Conservation (phyloP, 768 basidiomycete genomes). For the Lactarius indigo region DNA sequence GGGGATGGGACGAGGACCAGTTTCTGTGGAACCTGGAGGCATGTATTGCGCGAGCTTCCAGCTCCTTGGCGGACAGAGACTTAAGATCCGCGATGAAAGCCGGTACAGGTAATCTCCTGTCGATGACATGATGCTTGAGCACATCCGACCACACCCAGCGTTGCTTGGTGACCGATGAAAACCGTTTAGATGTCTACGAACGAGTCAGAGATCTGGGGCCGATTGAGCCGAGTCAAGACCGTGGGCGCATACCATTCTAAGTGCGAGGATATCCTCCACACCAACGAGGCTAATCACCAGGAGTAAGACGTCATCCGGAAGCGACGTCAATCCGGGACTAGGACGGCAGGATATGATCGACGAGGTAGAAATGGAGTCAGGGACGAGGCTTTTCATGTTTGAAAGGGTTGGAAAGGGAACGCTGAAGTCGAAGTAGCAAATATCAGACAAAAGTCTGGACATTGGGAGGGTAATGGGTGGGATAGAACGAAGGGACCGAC, state of each 20-base stretch:
- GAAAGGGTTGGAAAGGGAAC: not conserved
- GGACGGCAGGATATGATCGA: constrained; percentile 14
- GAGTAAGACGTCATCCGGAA: constrained; percentile 36
- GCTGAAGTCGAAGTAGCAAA: constrained; percentile 6
- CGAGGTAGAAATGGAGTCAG: not conserved
- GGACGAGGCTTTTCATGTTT: not conserved
- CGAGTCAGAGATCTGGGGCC: constrained; percentile 5
- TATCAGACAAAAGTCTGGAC: constrained; percentile 8
- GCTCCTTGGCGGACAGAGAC: constrained; percentile 32
- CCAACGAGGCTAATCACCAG: constrained; percentile 33
- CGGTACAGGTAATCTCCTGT: constrained; percentile 34
- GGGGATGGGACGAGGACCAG: constrained; percentile 33
- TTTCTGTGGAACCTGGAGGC: constrained; percentile 36
- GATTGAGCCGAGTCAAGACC: constrained; percentile 19
- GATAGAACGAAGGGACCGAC: not conserved
- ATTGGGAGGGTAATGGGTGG: not conserved
- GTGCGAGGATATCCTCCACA: constrained; percentile 33
- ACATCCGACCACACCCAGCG: constrained; percentile 40
- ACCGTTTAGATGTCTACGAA: constrained; percentile 32
- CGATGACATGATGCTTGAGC: constrained; percentile 34
- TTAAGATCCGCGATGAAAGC: constrained; percentile 31
- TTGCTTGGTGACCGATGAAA: constrained; percentile 33
- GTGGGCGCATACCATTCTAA: constrained; percentile 32
- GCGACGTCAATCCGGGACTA: constrained; percentile 25
- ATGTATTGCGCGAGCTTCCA: constrained; percentile 36